A percentile compares a stretch with the other conserved stretches of the same genome.
phyloP scores from a whole-genome alignment of 306 rosid species.

The Castanospermum australe region DNA sequence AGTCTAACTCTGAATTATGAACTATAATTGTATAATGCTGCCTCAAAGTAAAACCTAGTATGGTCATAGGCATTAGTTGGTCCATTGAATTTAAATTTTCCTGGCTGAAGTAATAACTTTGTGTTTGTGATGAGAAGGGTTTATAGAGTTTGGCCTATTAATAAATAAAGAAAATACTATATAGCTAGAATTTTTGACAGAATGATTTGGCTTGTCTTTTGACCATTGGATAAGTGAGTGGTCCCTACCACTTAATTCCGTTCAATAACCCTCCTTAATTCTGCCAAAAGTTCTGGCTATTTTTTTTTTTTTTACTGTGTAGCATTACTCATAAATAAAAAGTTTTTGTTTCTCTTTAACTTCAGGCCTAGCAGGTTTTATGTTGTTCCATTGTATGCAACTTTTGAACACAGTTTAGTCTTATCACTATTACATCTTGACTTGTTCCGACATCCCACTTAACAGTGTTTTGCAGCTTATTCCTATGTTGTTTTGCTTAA shows the following conservation, averaged over 20 bases:
- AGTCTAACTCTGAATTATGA: background rate
- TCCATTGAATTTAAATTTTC: background rate
- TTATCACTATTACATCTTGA: background rate
- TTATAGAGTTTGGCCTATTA: background rate
- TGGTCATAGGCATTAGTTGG: background rate
- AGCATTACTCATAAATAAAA: no score
- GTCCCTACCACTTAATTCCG: no score
- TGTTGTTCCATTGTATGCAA: background rate
- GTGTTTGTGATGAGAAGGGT: background rate
- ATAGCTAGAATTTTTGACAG: no score
- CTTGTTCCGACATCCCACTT: background rate
- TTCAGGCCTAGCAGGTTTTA: background rate
- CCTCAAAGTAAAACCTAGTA: background rate
- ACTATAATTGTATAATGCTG: background rate
- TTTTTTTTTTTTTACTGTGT: no score
- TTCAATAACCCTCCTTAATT: no score
- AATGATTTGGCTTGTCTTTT: no score
- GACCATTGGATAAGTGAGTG: no score
- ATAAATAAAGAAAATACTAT: no score
- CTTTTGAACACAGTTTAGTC: background rate
- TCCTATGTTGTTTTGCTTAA: background rate
- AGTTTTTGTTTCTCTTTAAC: background rate
- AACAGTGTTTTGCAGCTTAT: background rate
- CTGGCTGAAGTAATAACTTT: background rate
- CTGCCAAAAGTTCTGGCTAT: no score